Base-by-base conservation (phyloP, 2,329 filamentous ascomycete genomes). In the Aspergillus sergii region DNA sequence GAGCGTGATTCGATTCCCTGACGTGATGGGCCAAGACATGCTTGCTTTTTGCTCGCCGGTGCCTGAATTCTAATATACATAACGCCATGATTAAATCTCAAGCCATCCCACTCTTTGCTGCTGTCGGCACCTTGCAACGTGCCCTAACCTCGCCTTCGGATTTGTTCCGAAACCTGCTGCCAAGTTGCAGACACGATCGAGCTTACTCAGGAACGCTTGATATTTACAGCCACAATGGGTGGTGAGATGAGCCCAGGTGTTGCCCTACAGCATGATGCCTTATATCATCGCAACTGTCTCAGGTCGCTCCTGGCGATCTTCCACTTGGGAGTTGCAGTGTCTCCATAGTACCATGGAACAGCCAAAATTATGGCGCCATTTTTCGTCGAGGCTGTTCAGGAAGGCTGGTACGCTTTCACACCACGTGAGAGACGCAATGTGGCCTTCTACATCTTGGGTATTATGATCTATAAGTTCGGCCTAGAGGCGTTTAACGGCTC, bases 401-500 rank as follows among this genome's bases (percentile, higher is more conserved):
- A 62, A 39, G 60, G 58, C 26, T 67, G 65, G 65, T 57, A 57
- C 39, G 21, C 56, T 23, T 67, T 64, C 51, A 62, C 65, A 23
- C 57, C 61, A 19, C 56, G 41, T n/a, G 65, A 67, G 41, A 61
- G 63, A 45, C 65, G 54, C 30, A 60, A 65, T 30, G 56, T 65
- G 21, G 55, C 45, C 5, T 34, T 65, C 26, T 67, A 67, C 46
- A 67, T 65, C n/a, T 14, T 64, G 14, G 63, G 65, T 5, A 67
- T 67, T 16, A 63, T 64, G 59, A 56, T 67, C 23, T 67, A 65
- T 61, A 65, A 67, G n/a, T 62, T 67, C 21, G 65, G 65, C 0
- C 51, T 67, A 1, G 63, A 65, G 21, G 65, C 65, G 4, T 67
- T 67, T 55, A 67, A 67, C 32, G 65, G 65, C 3, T 65, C 65